phyloP scores from a whole-genome alignment of 352 stramenopile species.

The Pilasporangium apinafurcum region DNA sequence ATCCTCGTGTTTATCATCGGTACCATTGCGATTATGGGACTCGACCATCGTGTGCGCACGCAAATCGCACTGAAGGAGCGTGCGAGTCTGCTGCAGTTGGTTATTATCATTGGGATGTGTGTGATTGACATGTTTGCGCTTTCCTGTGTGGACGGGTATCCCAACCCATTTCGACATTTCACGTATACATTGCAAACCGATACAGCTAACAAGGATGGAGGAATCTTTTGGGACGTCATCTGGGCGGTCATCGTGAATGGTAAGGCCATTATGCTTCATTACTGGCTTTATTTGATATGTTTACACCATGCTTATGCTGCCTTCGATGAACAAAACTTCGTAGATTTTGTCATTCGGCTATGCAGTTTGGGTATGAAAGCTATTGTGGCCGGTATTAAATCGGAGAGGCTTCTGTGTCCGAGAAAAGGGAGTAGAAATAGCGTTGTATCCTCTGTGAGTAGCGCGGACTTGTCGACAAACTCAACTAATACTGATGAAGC shows the following conservation, averaged over 20 bases:
- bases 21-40: constrained; percentile 56
- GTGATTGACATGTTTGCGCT: constrained; percentile 53
- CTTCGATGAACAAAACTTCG: neutral
- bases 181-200: constrained; percentile 23
- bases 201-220: constrained; percentile 12
- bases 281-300: neutral
- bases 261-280: constrained; percentile 11
- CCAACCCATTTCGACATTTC: constrained; percentile 54
- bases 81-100: constrained; percentile 39
- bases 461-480: no score
- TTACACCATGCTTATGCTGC: neutral
- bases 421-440: constrained; percentile 1
- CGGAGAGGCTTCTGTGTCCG: constrained; percentile 24
- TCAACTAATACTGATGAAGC: constrained; percentile 4
- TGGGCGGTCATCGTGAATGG: constrained; percentile 77
- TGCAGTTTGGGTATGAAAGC: constrained; percentile 56
- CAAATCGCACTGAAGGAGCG: constrained; percentile 78
- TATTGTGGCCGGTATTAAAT: constrained; percentile 37
- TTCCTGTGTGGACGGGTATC: constrained; percentile 49
- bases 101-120: constrained; percentile 49
- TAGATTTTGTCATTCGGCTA: constrained; percentile 71
- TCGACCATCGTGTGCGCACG: constrained; percentile 57
- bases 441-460: no score
- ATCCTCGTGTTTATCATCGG: constrained; percentile 65
- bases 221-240: constrained; percentile 55